Base-by-base conservation (phyloP, 192 early-diverging fungal genomes). In the Mortierella antarctica region DNA sequence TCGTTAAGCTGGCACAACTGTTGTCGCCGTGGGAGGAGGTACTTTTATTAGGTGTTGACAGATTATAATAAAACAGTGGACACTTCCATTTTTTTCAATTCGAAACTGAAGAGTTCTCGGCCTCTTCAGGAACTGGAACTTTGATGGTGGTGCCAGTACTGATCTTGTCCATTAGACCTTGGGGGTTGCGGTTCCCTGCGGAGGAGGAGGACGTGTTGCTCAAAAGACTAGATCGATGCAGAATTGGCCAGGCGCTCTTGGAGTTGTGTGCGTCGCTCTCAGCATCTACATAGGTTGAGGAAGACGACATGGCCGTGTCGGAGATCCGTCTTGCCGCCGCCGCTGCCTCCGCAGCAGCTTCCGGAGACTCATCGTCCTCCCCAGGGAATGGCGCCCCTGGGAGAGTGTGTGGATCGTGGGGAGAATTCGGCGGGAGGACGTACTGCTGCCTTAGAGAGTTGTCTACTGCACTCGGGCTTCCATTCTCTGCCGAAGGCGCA, bases 261-360 rank as follows among this genome's bases (percentile, higher is more conserved):
- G 67, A 68, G n/a, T 68, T 59, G 31, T 70, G 21, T 8, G 9
- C 59, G 14, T 71, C 41, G 18, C 51, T 62, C 15, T 71, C 59
- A 6, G 48, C 69, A 46, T 59, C 57, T 0, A 18, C 69, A 59
- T 45, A 53, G 7, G 47, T 46, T 4, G 56, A 51, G 17, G 12
- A 46, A 21, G 66, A 39, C 8, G 52, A 13, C 9, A 40, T 23
- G 1, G 45, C 60, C 6, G 21, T 62, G 8, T 48, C 60, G 5
- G 60, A 62, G 44, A 5, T 21, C n/a, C 54, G 15, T 55, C 54
- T 14, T 20, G 54, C 21, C n/a, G 54, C 54, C 1, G 7, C 21
- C 1, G 54, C 54, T 20, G 54, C 54, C 54, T 21, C n/a, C 5
- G 53, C 21, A 6, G 55, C 21, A 6, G 55, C 21, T 39, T 7